A percentile compares a stretch with the other conserved stretches of the same genome.
phyloP scores from a whole-genome alignment of 1,139 yeast genomes.

The Meyerozyma carpophila region DNA sequence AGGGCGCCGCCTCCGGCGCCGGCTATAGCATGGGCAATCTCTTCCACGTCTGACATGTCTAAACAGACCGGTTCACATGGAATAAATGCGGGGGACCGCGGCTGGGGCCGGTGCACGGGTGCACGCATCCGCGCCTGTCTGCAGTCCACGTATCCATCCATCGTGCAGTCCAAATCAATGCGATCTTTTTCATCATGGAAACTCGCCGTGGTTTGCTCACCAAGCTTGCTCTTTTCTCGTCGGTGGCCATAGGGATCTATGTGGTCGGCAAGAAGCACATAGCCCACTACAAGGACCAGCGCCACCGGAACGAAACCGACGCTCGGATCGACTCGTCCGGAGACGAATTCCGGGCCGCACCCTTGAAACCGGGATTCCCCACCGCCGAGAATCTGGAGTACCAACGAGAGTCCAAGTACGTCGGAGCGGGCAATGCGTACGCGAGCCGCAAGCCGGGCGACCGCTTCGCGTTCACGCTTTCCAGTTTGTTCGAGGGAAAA shows the following conservation, averaged over 20 bases:
- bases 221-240: constrained; percentile 31
- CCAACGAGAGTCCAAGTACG: constrained; percentile 53
- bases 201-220: constrained; percentile 31
- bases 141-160: too few species aligned
- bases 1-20: constrained; percentile 94
- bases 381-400: constrained; percentile 5
- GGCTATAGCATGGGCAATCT: constrained; percentile 78
- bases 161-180: too few species aligned
- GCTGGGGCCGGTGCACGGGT: background rate
- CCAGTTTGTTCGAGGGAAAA: background rate
- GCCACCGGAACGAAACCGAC: constrained; percentile 36
- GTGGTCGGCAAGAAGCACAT: constrained; percentile 35
- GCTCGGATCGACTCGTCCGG: constrained; percentile 28
- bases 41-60: constrained; percentile 37
- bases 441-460: constrained; percentile 46
- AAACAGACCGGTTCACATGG: constrained; percentile 6
- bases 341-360: constrained; percentile 25
- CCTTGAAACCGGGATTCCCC: constrained; percentile 36
- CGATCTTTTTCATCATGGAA: constrained; percentile 17
- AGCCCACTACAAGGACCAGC: constrained; percentile 28
- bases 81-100: constrained; percentile 4
- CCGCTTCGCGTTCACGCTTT: background rate
- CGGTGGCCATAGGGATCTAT: constrained; percentile 27
- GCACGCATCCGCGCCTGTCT: background rate
- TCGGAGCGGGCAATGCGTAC: constrained; percentile 62